Percentiles rank a stretch among this genome's conserved stretches.
These are phyloP conservation scores for Ceratocystis colombiana DNA, from an alignment of 2,329 filamentous ascomycete species.

Conservation along the genomic window DNA sequence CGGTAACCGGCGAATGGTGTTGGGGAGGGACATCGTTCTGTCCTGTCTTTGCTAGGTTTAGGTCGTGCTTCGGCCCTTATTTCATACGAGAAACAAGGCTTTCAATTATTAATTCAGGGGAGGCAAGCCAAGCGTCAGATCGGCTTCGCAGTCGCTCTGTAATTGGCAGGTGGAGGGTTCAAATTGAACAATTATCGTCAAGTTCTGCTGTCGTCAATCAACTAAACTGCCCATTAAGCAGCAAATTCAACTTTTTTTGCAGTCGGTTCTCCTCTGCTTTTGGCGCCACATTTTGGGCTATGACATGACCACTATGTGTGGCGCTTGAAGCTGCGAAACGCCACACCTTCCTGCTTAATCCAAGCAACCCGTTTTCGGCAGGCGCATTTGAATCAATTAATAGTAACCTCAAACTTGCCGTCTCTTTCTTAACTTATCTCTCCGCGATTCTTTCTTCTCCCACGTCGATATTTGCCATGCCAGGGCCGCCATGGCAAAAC, in stretches of 20 bases:
- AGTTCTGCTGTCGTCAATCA: not conserved
- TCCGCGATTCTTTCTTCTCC: constrained; percentile 2
- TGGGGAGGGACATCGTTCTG: constrained; percentile 18
- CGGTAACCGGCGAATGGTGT: constrained; percentile 37
- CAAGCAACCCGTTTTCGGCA: not conserved
- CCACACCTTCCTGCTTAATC: not conserved
- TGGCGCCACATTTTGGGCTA: constrained; percentile 6
- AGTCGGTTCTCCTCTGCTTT: not conserved
- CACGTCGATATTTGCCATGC: constrained; percentile 14
- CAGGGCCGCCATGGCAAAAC: constrained; percentile 34
- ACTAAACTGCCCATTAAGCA: not conserved
- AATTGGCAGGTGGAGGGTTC: not conserved
- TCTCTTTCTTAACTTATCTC: not conserved
- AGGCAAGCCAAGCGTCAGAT: not conserved
- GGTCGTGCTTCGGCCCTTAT: not conserved
- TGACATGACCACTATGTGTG: not conserved
- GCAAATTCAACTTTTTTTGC: constrained; percentile 19
- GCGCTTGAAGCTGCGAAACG: not conserved
- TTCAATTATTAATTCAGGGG: not conserved
- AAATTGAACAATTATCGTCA: constrained; percentile 5
- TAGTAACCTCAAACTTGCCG: not conserved
- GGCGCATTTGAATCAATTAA: not conserved
- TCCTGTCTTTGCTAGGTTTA: not conserved
- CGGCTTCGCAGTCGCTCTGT: constrained; percentile 3
- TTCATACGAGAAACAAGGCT: too few relatives aligned